Conservation (phyloP, 768 basidiomycete species). For the Exsudoporus frostii region DNA sequence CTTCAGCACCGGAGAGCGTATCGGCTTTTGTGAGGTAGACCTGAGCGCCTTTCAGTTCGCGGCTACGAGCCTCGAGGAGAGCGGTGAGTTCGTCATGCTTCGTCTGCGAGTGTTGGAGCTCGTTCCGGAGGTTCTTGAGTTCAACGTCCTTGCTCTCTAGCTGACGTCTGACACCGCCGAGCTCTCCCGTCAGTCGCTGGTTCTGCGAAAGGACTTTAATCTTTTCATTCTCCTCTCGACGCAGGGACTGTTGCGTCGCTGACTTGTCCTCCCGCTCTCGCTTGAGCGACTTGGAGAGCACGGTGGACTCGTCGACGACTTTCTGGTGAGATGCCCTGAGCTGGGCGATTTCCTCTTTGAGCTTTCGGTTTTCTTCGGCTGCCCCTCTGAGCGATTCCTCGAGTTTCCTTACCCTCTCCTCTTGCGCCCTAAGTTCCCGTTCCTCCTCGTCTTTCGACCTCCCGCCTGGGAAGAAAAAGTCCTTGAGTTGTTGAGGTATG, state of each 20-base stretch:
- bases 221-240: conserved; percentile 24
- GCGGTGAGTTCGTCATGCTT: conserved; percentile 29
- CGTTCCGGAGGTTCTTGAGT: conserved; percentile 24
- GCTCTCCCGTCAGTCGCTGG: conserved; percentile 18
- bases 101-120: conserved; percentile 23
- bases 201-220: background rate
- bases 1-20: conserved; percentile 42
- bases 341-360: conserved; percentile 18
- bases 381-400: conserved; percentile 5
- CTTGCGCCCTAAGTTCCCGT: conserved; percentile 6
- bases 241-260: conserved; percentile 15
- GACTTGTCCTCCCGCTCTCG: conserved; percentile 18
- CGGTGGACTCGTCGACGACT: conserved; percentile 8
- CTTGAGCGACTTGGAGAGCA: conserved; percentile 17
- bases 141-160: conserved; percentile 24
- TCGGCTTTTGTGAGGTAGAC: conserved; percentile 45
- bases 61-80: conserved; percentile 33
- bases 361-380: conserved; percentile 15
- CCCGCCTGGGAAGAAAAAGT: background rate
- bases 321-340: conserved; percentile 7
- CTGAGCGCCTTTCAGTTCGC: conserved; percentile 42
- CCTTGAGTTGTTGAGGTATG: background rate
- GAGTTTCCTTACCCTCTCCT: conserved; percentile 16
- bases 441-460: conserved; percentile 24
- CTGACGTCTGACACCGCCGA: conserved; percentile 18